Evolutionary conservation across 176 grass and related monocot genomes (phyloP), one percentile per base, ranked within the genome.

Genomic region (Aegilops longissima): DNA sequence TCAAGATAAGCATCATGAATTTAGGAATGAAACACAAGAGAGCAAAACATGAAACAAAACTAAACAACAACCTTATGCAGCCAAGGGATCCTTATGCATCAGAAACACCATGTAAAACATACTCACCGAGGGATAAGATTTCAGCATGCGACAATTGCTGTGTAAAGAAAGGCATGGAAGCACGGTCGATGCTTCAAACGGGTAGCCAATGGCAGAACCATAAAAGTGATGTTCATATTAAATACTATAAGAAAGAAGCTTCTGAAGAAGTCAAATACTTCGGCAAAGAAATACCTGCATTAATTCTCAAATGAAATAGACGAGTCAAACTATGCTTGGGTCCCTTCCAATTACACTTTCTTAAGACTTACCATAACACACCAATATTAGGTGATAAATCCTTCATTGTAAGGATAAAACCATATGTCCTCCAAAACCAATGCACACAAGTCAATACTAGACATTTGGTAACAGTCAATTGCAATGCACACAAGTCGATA

Each of bases 241-340:
- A 98, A 96, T 66, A 96, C 96, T 88, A 96, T 94, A 80, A 96
- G 82, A 84, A 98, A 98, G 83, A 98, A 98, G 79, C 82, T 89
- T 86, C 94, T 96, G 85, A 98, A 98, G 61, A 98, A 94, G 40
- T 93, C 90, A 6, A 98, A 96, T 2, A 96, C 96, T 82, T 98
- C 96, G 31, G 96, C 96, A 90, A 98, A 98, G 76, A 98, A 98
- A 85, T 96, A 94, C 96, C 94, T 98, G 87, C 86, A 98, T 61
- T 80, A 13, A 82, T 89, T 83, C 52, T 65, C 76, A 84, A 71
- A 70, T 34, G 14, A 24, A 83, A 91, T n/a, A 89, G 70, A 83
- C 3, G 9, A 80, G 18, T 70, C 61, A 42, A 77, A 65, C 54
- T 84, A 76, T 54, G 40, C n/a, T 68, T 63, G 10, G 24, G 9